Conservation (phyloP, 2,329 filamentous ascomycete species). For the Pseudocercospora ulei region DNA sequence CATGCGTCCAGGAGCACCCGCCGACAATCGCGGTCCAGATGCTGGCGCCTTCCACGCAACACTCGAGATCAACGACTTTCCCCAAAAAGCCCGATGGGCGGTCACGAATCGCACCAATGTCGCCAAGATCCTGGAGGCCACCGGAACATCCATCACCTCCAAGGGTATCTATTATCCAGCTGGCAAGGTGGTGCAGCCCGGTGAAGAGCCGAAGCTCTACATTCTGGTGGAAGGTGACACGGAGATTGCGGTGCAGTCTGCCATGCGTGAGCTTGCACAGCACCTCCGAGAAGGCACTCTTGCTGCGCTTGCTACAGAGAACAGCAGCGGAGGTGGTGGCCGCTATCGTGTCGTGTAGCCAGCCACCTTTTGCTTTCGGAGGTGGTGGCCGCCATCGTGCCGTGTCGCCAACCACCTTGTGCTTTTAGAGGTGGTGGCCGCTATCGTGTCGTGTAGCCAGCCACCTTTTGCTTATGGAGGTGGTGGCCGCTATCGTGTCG, state of each 20-base stretch:
- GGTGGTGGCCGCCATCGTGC: too few relatives aligned
- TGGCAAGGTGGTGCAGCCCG: constrained; percentile 67
- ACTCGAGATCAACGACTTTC: constrained; percentile 98
- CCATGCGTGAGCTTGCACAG: constrained; percentile 80
- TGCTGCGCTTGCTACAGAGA: constrained; percentile 76
- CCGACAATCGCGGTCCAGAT: constrained; percentile 97
- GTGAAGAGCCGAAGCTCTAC: constrained; percentile 84
- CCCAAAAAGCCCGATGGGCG: constrained; percentile 95
- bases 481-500: too few relatives aligned
- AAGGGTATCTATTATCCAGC: constrained; percentile 83
- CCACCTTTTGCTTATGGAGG: too few relatives aligned
- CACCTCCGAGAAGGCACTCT: constrained; percentile 83
- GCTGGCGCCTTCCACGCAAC: constrained; percentile 95
- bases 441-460: too few relatives aligned
- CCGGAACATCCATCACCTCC: constrained; percentile 90
- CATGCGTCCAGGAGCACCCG: constrained; percentile 81
- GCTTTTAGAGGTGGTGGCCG: too few relatives aligned
- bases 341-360: constrained; percentile 78
- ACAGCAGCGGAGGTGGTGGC: constrained; percentile 59
- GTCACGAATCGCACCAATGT: constrained; percentile 98
- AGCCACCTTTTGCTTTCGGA: too few relatives aligned
- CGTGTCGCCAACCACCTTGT: too few relatives aligned
- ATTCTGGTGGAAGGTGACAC: constrained; percentile 97
- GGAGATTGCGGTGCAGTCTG: constrained; percentile 79
- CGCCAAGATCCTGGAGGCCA: constrained; percentile 90